Evolutionary conservation across 345 rosid genomes (phyloP), one percentile per base, ranked within the genome.

Genomic region (Citrus hindsii): DNA sequence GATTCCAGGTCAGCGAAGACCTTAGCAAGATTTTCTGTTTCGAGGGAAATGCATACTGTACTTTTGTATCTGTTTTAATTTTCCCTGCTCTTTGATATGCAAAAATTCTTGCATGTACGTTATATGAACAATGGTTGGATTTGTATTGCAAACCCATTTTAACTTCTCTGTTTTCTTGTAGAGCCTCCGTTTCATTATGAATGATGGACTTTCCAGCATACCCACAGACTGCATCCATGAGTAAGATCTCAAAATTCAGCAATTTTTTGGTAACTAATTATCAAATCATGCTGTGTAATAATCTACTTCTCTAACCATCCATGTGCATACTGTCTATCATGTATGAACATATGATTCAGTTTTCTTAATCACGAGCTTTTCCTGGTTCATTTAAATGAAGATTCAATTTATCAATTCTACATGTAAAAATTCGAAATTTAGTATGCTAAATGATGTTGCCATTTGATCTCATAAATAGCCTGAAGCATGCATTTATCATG

Each of bases 141-240:
- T 63, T 62, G 35, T 72, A 16, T 74, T 35, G 33, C 51, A 68
- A 69, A 82, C 69, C 72, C 66, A 73, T 55, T 68, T 69, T 85
- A 78, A 87, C 80, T 79, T 76, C 65, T 67, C 40, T 71, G 66
- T 65, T 87, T 79, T 77, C 72, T 73, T 82, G 83, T 83, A 95
- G 98, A 88, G 92, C 82, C 91, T 96, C 61, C 97, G 97, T 61
- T 93, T 90, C 56, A 87, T 96, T 82, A 89, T 96, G 98, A 94
- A 90, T 75, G 98, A 94, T 81, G 97, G 97, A 24, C 93, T 96
- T 83, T 83, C 99, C 42, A 77, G 94, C 68, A 85, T 96, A 79
- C 99, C 99, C 30, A 83, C 88, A 53, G 93, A 89, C 80, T 96
- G 89, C 83, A 88, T 96, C 76, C 84, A 88, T 69, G 93, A 89